Evolutionary conservation across 2,329 filamentous ascomycete species (phyloP).

Genomic region (Trichoderma gracile): DNA sequence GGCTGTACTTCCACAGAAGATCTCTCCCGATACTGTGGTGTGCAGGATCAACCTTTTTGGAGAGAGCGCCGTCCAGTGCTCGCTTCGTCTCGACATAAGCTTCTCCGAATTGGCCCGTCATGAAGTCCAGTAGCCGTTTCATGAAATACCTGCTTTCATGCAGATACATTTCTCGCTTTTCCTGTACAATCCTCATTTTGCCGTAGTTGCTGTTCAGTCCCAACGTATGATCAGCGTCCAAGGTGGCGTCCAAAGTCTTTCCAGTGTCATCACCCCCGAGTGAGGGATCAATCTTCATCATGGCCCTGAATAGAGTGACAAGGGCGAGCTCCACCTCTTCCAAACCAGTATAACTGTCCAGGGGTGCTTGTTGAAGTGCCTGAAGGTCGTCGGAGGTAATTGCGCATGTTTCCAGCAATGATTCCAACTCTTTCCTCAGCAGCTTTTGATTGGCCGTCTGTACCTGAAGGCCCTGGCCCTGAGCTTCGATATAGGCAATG

Average conservation of each 20-base stretch:
- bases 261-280: constrained; percentile 57
- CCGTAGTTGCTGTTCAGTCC: constrained; percentile 73
- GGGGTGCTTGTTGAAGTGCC: constrained; percentile 69
- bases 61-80: constrained; percentile 60
- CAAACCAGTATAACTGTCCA: constrained; percentile 70
- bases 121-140: constrained; percentile 75
- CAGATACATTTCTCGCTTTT: constrained; percentile 89
- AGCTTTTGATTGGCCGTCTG: constrained; percentile 97
- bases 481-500: constrained; percentile 94
- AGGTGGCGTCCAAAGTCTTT: constrained; percentile 52
- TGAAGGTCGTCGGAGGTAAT: constrained; percentile 76
- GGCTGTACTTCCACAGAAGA: constrained; percentile 83
- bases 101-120: constrained; percentile 77
- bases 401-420: constrained; percentile 85
- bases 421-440: constrained; percentile 84
- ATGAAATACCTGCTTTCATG: constrained; percentile 76
- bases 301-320: constrained; percentile 83
- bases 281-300: constrained; percentile 88
- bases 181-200: constrained; percentile 89
- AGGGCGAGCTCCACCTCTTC: constrained; percentile 76
- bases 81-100: constrained; percentile 70
- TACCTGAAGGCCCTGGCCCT: constrained; percentile 94
- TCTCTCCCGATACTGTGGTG: constrained; percentile 73
- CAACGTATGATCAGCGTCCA: constrained; percentile 44
- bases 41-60: constrained; percentile 67